phyloP scores from a whole-genome alignment of 2,329 filamentous ascomycete genomes.

The Daldinia eschscholtzii region DNA sequence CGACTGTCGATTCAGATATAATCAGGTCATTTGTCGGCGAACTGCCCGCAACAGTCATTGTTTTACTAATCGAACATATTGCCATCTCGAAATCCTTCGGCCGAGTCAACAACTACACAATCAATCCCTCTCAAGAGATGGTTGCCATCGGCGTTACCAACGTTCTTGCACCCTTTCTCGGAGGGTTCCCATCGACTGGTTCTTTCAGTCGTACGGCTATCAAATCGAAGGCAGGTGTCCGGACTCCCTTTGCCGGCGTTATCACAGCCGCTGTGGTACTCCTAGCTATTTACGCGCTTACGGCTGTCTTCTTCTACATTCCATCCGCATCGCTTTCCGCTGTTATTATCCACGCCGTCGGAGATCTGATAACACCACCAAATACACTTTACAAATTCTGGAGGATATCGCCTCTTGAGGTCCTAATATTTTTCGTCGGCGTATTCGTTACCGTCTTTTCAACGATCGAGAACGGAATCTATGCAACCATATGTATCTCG shows the following conservation, averaged over 20 bases:
- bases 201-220: conserved; percentile 97
- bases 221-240: conserved; percentile 95
- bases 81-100: conserved; percentile 98
- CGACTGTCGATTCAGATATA: conserved; percentile 74
- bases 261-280: conserved; percentile 89
- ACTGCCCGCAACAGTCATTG: conserved; percentile 88
- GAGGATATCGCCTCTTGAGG: conserved; percentile 90
- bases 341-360: conserved; percentile 96
- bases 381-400: conserved; percentile 96
- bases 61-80: conserved; percentile 97
- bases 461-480: conserved; percentile 92
- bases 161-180: conserved; percentile 89
- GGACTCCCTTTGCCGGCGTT: conserved; percentile 89
- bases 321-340: conserved; percentile 83
- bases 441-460: conserved; percentile 91
- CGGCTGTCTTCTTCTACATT: conserved; percentile 94
- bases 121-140: conserved; percentile 95
- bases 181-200: conserved; percentile 91
- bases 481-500: conserved; percentile 84
- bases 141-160: conserved; percentile 94
- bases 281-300: conserved; percentile 88
- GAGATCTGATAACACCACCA: conserved; percentile 90
- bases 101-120: conserved; percentile 93
- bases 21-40: conserved; percentile 77
- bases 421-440: conserved; percentile 92